Evolutionary conservation across 805 yeast genomes (phyloP).

Genomic region (Saccharomycodes ludwigii): DNA sequence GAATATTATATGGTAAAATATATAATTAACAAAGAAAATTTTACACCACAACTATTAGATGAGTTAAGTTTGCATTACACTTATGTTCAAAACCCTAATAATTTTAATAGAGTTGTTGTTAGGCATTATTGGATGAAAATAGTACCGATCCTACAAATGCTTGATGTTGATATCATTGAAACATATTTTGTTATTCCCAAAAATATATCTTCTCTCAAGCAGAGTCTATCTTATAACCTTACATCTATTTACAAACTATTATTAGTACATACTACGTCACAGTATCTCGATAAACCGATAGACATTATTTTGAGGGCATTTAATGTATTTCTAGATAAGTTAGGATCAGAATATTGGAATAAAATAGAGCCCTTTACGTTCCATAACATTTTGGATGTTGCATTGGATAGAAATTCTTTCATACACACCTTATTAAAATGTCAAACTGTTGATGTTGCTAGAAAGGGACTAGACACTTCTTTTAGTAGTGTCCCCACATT

Average conservation of each 20-base stretch:
- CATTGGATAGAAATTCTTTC: conserved; percentile 43
- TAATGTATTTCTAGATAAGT: conserved; percentile 28
- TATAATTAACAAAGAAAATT: conserved; percentile 10
- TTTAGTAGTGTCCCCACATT: conserved; percentile 21
- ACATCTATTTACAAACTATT: conserved; percentile 23
- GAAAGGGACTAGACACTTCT: conserved; percentile 19
- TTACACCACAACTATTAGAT: conserved; percentile 33
- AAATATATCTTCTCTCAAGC: conserved; percentile 19
- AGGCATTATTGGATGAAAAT: conserved; percentile 23
- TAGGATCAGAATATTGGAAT: conserved; percentile 42
- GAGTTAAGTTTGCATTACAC: conserved; percentile 43
- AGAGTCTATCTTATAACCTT: conserved; percentile 17
- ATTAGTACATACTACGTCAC: conserved; percentile 19
- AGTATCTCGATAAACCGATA: conserved; percentile 25
- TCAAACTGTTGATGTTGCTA: conserved; percentile 16
- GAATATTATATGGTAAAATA: conserved; percentile 9
- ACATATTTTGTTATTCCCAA: conserved; percentile 20
- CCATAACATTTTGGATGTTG: conserved; percentile 44
- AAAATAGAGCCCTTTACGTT: conserved; percentile 40
- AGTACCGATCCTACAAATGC: conserved; percentile 17
- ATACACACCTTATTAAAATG: conserved; percentile 23
- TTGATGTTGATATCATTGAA: conserved; percentile 15
- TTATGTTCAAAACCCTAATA: conserved; percentile 39
- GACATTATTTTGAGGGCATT: conserved; percentile 46
- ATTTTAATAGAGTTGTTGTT: conserved; percentile 27